Percentiles rank a stretch among this genome's conserved stretches.
Evolutionary conservation across 805 yeast genomes (phyloP).

Genomic region (Yarrowia phangngaensis): DNA sequence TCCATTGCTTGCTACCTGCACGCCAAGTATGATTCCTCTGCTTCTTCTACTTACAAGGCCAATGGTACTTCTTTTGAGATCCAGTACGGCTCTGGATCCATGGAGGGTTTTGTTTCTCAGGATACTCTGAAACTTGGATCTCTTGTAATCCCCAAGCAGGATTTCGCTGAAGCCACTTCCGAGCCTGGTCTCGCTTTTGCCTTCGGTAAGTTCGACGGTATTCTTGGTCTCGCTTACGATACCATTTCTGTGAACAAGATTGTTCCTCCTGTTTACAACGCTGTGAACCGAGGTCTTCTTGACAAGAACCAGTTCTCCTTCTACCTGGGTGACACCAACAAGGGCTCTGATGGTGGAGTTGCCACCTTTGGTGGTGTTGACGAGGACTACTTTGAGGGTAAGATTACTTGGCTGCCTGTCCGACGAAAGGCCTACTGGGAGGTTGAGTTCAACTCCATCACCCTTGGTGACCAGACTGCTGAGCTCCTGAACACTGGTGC

Average conservation of each 20-base stretch:
- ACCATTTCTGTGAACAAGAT: slow-evolving; percentile 82
- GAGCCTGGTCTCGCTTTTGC: slow-evolving; percentile 99
- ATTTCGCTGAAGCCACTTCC: slow-evolving; percentile 93
- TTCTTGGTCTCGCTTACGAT: slow-evolving; percentile 90
- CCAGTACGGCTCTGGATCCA: slow-evolving; percentile 87
- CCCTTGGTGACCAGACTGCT: slow-evolving; percentile 89
- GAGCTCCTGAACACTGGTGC: slow-evolving; percentile 82
- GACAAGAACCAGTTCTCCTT: slow-evolving; percentile 86
- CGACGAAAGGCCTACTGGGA: slow-evolving; percentile 99
- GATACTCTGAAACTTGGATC: slow-evolving; percentile 81
- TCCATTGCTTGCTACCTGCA: slow-evolving; percentile 95
- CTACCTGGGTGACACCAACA: slow-evolving; percentile 75
- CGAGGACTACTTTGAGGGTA: slow-evolving; percentile 67
- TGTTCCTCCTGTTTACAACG: slow-evolving; percentile 93
- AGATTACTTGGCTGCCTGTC: slow-evolving; percentile 92
- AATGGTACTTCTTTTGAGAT: slow-evolving; percentile 85
- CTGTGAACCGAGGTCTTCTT: slow-evolving; percentile 72
- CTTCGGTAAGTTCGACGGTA: slow-evolving; percentile 98
- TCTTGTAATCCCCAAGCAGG: slow-evolving; percentile 79
- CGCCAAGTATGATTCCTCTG: slow-evolving; percentile 78
- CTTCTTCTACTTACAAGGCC: slow-evolving; percentile 77
- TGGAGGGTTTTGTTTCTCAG: slow-evolving; percentile 88
- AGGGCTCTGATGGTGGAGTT: slow-evolving; percentile 73
- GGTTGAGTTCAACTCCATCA: slow-evolving; percentile 85
- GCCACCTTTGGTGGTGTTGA: slow-evolving; percentile 96